Evolutionary conservation across 805 yeast genomes (phyloP).

Genomic region (Kuraishia molischiana): DNA sequence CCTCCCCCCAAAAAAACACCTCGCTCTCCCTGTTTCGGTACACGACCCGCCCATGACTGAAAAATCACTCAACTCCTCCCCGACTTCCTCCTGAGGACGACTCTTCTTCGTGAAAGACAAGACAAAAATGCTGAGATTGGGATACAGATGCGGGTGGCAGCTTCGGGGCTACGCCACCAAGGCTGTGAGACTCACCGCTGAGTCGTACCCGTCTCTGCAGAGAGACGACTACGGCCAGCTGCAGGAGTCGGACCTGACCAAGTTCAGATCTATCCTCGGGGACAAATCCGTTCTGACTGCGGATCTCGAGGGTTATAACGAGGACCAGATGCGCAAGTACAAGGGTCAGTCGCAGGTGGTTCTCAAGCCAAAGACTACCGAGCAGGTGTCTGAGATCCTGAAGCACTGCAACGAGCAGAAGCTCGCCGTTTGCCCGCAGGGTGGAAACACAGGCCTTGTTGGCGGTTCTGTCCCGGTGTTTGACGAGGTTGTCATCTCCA

Average conservation of each 20-base stretch:
- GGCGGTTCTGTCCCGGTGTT: constrained; percentile 92
- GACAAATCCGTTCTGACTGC: constrained; percentile 41
- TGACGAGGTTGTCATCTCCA: constrained; percentile 75
- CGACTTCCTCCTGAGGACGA: no score
- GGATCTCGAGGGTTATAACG: constrained; percentile 66
- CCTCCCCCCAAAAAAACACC: no score
- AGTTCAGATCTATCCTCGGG: constrained; percentile 51
- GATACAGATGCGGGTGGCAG: background rate
- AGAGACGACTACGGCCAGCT: constrained; percentile 44
- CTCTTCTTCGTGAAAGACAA: no score
- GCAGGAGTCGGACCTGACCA: constrained; percentile 43
- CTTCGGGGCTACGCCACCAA: constrained; percentile 2
- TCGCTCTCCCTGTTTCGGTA: no score
- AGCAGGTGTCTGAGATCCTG: constrained; percentile 68
- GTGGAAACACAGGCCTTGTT: constrained; percentile 94
- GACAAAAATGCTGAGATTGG: background rate
- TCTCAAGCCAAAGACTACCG: constrained; percentile 71
- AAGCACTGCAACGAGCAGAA: constrained; percentile 70
- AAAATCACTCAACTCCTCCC: no score
- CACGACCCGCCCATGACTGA: no score
- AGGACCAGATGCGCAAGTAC: constrained; percentile 93
- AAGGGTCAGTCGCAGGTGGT: constrained; percentile 79
- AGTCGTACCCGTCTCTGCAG: constrained; percentile 51
- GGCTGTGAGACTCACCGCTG: constrained; percentile 49
- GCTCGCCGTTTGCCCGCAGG: constrained; percentile 90